Base-by-base conservation (phyloP, 2,329 filamentous ascomycete species). In the Ramichloridium luteum region DNA sequence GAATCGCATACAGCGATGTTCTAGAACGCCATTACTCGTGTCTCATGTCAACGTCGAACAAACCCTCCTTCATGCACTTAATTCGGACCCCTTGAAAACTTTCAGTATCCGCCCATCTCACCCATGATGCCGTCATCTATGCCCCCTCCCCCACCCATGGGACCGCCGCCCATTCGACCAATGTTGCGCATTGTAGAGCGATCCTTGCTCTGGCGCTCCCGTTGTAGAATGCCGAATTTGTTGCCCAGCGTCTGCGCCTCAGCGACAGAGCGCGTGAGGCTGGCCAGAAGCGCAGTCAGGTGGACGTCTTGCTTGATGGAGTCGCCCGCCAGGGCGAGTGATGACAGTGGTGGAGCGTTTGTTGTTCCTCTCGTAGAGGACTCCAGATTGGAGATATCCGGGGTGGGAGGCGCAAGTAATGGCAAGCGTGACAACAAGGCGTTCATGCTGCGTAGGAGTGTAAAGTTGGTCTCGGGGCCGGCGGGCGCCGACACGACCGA, bases 361-460 rank as follows among this genome's bases (percentile, higher is more conserved):
- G 88, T 82, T 0, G 72, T 67, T 26, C 67, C 64, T 14, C 66
- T 61, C 67, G 26, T 68, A 64, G 20, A 23, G 20, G 20, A 23
- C n/a, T n/a, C n/a, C n/a, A n/a, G n/a, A n/a, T n/a, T n/a, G 15
- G 66, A 60, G 8, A 38, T 6, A 23, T 40, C 36, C 28, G 32
- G 12, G 17, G 40, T 88, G 68, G 30, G 93, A 72, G 88, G 84
- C 4, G 79, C 74, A 32, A 94, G 70, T 12, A 96, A 76, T 23
- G 80, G 80, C 16, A 94, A 70, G 31, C 88, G 80, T 30, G 78
- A 78, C 40, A 93, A 72, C 25, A 94, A 76, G 2, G 86, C 80
- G 49, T 86, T 81, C 41, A 94, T 84, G 41, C 83, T 83, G 39
- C 90, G 84, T 17, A 98, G 74, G 25, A 94, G 77, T 2, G 74